These are phyloP conservation scores for Penicillium coffeae DNA, from an alignment of 495 filamentous ascomycete species.

Conservation along the genomic window DNA sequence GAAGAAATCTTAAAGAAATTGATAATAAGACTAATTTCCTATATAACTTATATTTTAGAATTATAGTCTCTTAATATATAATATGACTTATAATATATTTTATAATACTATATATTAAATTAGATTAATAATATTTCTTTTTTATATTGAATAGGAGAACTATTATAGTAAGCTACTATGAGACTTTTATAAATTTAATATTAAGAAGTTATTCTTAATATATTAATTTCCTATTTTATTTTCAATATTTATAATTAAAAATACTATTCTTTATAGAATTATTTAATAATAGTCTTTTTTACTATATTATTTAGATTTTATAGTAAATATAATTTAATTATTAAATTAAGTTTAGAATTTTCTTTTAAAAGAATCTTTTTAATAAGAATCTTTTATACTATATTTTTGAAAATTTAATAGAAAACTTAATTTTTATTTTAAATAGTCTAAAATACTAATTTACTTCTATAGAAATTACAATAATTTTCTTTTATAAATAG, in stretches of 20 bases:
- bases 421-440: not conserved
- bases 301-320: not conserved
- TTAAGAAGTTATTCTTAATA: not conserved
- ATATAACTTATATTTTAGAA: conserved; percentile 10
- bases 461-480: not conserved
- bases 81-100: not conserved
- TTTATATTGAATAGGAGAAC: not conserved
- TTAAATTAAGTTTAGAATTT: not conserved
- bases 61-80: conserved; percentile 12
- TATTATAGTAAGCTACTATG: not conserved
- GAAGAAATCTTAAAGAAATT: not conserved
- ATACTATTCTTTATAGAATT: not conserved
- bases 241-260: not conserved
- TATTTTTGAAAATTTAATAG: not conserved
- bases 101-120: not conserved
- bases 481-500: not conserved
- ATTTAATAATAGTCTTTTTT: not conserved
- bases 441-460: not conserved
- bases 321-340: not conserved
- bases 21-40: conserved; percentile 10
- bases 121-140: not conserved
- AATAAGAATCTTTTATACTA: not conserved
- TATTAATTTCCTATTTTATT: not conserved
- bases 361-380: not conserved
- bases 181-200: not conserved